Evolutionary conservation across 1,139 yeast species (phyloP).

Genomic region (Meyerozyma sp.): DNA sequence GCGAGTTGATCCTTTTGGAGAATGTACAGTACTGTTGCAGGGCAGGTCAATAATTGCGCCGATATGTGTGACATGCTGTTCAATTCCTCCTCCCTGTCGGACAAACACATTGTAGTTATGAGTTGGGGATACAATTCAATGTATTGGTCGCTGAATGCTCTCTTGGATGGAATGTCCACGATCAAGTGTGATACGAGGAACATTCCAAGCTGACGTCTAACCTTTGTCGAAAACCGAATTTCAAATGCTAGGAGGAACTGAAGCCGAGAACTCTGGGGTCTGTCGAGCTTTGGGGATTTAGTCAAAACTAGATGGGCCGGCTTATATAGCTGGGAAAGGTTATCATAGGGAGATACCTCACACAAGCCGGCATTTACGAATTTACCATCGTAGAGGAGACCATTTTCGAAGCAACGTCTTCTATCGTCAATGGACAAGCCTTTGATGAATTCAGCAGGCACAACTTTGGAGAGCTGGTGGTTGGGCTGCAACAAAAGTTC

Average conservation of each 20-base stretch:
- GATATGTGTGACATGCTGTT: conserved; percentile 50
- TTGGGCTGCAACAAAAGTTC: conserved; percentile 26
- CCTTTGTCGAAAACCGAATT: conserved; percentile 46
- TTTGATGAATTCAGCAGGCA: conserved; percentile 19
- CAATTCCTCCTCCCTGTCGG: conserved; percentile 64
- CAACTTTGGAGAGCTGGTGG: conserved; percentile 18
- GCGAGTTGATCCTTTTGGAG: conserved; percentile 32
- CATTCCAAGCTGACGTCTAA: conserved; percentile 43
- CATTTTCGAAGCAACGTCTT: conserved; percentile 21
- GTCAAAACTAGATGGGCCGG: conserved; percentile 7
- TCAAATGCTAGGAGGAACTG: conserved; percentile 54
- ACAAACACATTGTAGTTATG: conserved; percentile 38
- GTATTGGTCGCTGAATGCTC: conserved; percentile 46
- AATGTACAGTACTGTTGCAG: conserved; percentile 44
- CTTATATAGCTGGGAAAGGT: not conserved
- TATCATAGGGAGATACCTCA: conserved; percentile 8
- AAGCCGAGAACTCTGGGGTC: conserved; percentile 30
- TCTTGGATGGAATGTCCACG: conserved; percentile 41
- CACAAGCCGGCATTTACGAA: conserved; percentile 20
- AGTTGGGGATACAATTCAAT: conserved; percentile 52
- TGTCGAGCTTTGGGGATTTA: conserved; percentile 5
- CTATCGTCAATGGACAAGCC: conserved; percentile 10
- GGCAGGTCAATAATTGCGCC: conserved; percentile 63
- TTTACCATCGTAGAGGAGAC: conserved; percentile 15
- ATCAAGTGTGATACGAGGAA: conserved; percentile 51